A percentile compares a stretch with the other conserved stretches of the same genome.
phyloP scores from a whole-genome alignment of 495 filamentous ascomycete genomes.

The Immersiella caudata region DNA sequence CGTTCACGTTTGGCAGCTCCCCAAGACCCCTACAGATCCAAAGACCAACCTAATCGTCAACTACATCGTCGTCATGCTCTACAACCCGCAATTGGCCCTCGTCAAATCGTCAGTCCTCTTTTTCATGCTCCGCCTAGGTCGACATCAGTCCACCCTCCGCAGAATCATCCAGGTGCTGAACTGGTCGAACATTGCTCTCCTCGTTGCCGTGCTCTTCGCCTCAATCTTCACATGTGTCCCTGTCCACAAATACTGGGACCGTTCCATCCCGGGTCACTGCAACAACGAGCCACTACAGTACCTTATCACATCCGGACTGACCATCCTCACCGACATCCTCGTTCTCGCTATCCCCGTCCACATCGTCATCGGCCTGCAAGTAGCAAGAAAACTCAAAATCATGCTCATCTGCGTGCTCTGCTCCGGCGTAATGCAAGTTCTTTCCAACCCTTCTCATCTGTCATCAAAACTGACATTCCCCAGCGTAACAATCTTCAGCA shows the following conservation, averaged over 20 bases:
- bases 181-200: slow-evolving; percentile 45
- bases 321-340: slow-evolving; percentile 52
- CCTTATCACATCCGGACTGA: slow-evolving; percentile 46
- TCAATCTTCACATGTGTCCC: slow-evolving; percentile 58
- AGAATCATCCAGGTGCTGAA: slow-evolving; percentile 45
- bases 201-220: slow-evolving; percentile 51
- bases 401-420: slow-evolving; percentile 49
- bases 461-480: neutral
- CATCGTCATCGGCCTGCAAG: slow-evolving; percentile 52
- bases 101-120: slow-evolving; percentile 56
- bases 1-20: slow-evolving; percentile 20
- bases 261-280: slow-evolving; percentile 42
- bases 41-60: slow-evolving; percentile 14
- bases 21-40: slow-evolving; percentile 6
- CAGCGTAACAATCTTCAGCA: slow-evolving; percentile 44
- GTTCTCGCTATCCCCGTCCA: slow-evolving; percentile 52
- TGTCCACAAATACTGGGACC: slow-evolving; percentile 48
- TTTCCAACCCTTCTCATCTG: no score
- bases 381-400: slow-evolving; percentile 47
- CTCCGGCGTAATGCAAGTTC: slow-evolving; percentile 38
- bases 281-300: slow-evolving; percentile 49
- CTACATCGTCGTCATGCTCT: slow-evolving; percentile 30
- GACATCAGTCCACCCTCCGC: slow-evolving; percentile 28
- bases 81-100: slow-evolving; percentile 43
- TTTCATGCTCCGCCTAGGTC: slow-evolving; percentile 53